Base-by-base conservation (phyloP, 2,329 filamentous ascomycete species). In the Aspergillus pseudonomiae region DNA sequence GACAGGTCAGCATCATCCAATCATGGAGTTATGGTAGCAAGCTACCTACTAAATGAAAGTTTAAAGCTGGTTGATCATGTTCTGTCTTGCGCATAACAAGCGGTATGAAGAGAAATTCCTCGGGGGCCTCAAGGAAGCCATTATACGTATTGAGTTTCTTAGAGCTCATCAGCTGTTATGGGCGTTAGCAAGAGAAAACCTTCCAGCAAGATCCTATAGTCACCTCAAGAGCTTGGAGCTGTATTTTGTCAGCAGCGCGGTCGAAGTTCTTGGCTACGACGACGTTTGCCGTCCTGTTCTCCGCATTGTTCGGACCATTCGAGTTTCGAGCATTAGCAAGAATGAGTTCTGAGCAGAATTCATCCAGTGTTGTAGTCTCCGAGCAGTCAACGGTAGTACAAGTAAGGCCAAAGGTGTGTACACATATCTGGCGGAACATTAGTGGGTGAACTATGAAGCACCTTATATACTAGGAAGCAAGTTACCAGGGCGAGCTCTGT, bases 181-280 rank as follows among this genome's bases (percentile, higher is more conserved):
- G 24, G 60, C 46, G 63, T 73, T 19, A 74, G 67, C 39, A 60
- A 26, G 9, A 46, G 24, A 2, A 57, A 19, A 6, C 16, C 6
- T 50, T 21, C 30, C 12, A 64, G 24, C 5, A 28, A 12, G 21
- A 11, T 1, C 56, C 9, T 12, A 11, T 4, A 34, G 65, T 65
- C 71, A 86, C 84, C 78, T 90, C 86, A 6, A 90, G 76, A 28
- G 82, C 90, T 76, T 97, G 93, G 52, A 95, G 89, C 78, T 99
- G 95, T 12, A 98, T 88, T 60, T 87, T 85, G 41, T 87, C 84
- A n/a, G 86, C 85, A 0, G 92, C 91, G 58, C 82, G 81, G 74
- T 97, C 88, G 59, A 98, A 86, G 74, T 96, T 88, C 69, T 89
- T 91, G 2, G 91, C 92, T 59, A 99, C 85, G 26, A 98, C 83